Evolutionary conservation across 2,329 filamentous ascomycete species (phyloP), one percentile per base, ranked within the genome.

Genomic region (Aspergillus persii): DNA sequence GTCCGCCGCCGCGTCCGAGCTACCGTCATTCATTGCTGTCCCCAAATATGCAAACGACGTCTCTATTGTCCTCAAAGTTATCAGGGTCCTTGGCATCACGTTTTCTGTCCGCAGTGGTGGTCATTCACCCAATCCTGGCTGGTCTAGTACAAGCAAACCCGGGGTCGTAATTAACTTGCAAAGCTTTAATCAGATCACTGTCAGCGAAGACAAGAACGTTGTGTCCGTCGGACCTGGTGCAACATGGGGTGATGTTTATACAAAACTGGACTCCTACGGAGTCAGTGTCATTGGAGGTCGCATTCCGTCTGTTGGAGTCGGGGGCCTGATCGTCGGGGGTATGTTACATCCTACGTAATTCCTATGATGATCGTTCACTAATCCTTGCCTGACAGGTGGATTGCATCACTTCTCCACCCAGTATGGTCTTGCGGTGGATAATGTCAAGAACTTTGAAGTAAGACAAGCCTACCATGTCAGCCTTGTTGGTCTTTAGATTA

Each of bases 111-210:
- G 63, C 33, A 56, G 64, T 18, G 61, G 61, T 4, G 64, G 64
- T 18, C 64, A 64, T 41, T 50, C 65, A 18, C 63, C 62, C 29
- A 66, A 62, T 47, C 63, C 64, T 3, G 61, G 63, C 3, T 66
- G 63, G 57, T 59, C 41, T 7, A 65, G 61, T 51, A 66, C 63
- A 63, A 0, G 70, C 4, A 63, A 63, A 12, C 39, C 39, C 4
- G 82, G 82, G 0, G 73, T 83, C 1, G 69, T 83, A 4, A 79
- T 87, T 61, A 82, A 82, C 15, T 76, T 83, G 9, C 74, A 70
- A 8, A 63, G 66, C 3, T 70, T 84, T 8, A 76, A 77, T 54
- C 48, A 66, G 8, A 66, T 81, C 30, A 61, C 59, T 0, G 62
- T 79, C 11, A 70, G 68, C 18, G 52, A 63, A 3, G 76, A 77